Conservation (phyloP, 768 basidiomycete species). For the Crassisporium funariophilum region DNA sequence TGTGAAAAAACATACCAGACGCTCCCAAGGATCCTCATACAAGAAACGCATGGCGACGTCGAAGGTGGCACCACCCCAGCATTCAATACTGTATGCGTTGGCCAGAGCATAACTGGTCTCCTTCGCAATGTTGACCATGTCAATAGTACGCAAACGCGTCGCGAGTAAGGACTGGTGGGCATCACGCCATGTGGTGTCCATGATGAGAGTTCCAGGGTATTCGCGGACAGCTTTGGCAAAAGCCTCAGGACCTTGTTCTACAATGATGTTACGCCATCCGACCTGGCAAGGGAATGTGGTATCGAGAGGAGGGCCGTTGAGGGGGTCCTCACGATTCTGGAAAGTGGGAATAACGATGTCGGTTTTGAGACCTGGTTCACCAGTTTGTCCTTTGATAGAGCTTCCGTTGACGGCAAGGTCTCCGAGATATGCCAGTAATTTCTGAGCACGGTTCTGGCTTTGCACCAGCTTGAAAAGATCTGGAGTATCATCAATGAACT, state of each 20-base stretch:
- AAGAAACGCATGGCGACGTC: constrained; percentile 99
- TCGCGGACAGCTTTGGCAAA: constrained; percentile 98
- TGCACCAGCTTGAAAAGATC: constrained; percentile 98
- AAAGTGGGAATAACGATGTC: constrained; percentile 86
- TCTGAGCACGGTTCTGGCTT: constrained; percentile 97
- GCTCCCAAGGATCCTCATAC: constrained; percentile 99
- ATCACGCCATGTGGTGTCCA: constrained; percentile 99
- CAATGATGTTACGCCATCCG: constrained; percentile 99
- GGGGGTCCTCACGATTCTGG: constrained; percentile 75
- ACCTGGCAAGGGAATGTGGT: constrained; percentile 78
- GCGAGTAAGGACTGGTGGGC: constrained; percentile 98
- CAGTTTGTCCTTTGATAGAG: constrained; percentile 93
- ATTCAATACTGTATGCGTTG: constrained; percentile 96
- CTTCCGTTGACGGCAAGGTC: constrained; percentile 98
- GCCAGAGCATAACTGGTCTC: constrained; percentile 94
- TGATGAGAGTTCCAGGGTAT: constrained; percentile 93
- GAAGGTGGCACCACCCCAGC: constrained; percentile 99
- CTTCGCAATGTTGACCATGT: constrained; percentile 98
- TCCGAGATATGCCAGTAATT: constrained; percentile 93
- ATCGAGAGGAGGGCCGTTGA: constrained; percentile 73
- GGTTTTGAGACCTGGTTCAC: constrained; percentile 91
- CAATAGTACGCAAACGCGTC: constrained; percentile 92
- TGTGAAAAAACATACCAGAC: constrained; percentile 59
- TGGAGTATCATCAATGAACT: constrained; percentile 99
- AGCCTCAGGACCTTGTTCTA: constrained; percentile 95